Evolutionary conservation across 1,139 yeast species (phyloP).

Genomic region (Yamadazyma kanchanaburiensis): DNA sequence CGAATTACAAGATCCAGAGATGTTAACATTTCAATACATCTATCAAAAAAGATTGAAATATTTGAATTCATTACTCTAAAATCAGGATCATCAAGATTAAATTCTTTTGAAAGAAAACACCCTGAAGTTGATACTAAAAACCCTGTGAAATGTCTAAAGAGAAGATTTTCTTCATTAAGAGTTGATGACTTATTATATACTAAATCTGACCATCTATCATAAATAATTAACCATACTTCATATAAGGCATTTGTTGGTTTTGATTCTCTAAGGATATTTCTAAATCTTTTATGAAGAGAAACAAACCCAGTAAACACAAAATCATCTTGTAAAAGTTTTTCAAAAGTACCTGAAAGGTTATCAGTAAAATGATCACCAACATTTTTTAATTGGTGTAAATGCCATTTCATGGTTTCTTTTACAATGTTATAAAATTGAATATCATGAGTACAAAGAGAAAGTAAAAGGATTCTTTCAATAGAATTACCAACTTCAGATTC

Average conservation of each 20-base stretch:
- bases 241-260: constrained; percentile 59
- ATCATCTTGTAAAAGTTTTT: constrained; percentile 51
- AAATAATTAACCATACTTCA: constrained; percentile 61
- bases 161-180: constrained; percentile 30
- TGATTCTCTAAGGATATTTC: constrained; percentile 52
- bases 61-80: constrained; percentile 25
- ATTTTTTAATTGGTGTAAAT: constrained; percentile 32
- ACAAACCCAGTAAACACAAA: constrained; percentile 70
- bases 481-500: constrained; percentile 13
- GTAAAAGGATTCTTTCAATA: constrained; percentile 43
- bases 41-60: constrained; percentile 46
- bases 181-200: constrained; percentile 20
- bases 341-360: constrained; percentile 44
- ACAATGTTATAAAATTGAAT: constrained; percentile 54
- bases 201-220: constrained; percentile 48
- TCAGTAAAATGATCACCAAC: constrained; percentile 11
- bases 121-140: constrained; percentile 61
- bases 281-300: constrained; percentile 69
- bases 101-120: constrained; percentile 38
- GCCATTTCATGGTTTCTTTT: constrained; percentile 44
- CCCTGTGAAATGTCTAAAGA: constrained; percentile 61
- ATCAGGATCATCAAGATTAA: constrained; percentile 21
- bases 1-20: constrained; percentile 50
- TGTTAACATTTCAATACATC: constrained; percentile 46
- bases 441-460: constrained; percentile 56